Percentiles rank a stretch among this genome's conserved stretches.
These are phyloP conservation scores for Euphorbia celastroides DNA, from an alignment of 441 rosid genomes.

Conservation along the genomic window DNA sequence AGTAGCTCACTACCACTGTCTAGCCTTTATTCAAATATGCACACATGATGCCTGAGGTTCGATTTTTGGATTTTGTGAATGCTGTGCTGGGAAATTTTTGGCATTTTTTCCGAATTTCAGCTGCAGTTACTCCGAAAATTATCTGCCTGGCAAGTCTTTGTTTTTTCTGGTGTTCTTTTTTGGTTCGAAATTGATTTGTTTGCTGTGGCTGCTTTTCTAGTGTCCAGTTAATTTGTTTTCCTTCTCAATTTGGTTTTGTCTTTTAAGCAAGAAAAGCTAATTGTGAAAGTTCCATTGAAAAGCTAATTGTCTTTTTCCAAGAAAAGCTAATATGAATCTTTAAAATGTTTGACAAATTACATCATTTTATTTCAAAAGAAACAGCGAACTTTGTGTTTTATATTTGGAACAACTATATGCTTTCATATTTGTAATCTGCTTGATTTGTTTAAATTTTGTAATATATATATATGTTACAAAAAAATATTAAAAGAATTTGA, in stretches of 20 bases:
- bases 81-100: constrained; percentile 21
- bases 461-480: too few relatives aligned
- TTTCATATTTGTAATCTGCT: too few relatives aligned
- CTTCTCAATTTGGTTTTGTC: constrained; percentile 17
- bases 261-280: background rate
- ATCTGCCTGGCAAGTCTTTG: constrained; percentile 42
- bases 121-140: constrained; percentile 19
- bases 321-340: too few relatives aligned
- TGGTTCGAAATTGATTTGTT: background rate
- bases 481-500: too few relatives aligned
- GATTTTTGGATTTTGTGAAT: constrained; percentile 16
- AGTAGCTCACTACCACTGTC: constrained; percentile 35
- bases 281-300: background rate
- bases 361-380: too few relatives aligned
- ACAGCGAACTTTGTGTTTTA: too few relatives aligned
- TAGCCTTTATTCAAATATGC: constrained; percentile 13
- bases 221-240: too few relatives aligned
- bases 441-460: too few relatives aligned
- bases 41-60: background rate
- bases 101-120: constrained; percentile 16
- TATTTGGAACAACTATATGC: too few relatives aligned
- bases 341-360: too few relatives aligned
- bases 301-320: too few relatives aligned
- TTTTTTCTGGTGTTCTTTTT: background rate
- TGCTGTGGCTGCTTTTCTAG: constrained; percentile 8